A percentile compares a stretch with the other conserved stretches of the same genome.
These are phyloP conservation scores for Phlebopus sp. DNA, from an alignment of 1,284 basidiomycete species.

Conservation along the genomic window DNA sequence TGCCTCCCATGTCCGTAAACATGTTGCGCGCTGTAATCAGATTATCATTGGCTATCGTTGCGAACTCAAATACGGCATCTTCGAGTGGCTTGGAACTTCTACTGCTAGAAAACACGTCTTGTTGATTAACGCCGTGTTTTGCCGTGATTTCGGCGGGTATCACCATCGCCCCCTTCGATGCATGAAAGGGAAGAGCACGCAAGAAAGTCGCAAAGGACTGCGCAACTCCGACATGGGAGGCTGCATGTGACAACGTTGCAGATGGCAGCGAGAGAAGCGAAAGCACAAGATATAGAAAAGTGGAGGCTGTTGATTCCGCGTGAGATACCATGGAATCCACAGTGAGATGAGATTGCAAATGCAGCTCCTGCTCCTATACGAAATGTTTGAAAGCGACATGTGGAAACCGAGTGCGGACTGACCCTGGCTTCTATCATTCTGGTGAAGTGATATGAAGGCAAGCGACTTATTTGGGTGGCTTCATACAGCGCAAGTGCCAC, in stretches of 20 bases:
- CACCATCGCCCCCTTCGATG: slow-evolving; percentile 69
- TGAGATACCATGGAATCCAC: slow-evolving; percentile 68
- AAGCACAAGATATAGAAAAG: slow-evolving; percentile 77
- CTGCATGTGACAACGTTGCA: slow-evolving; percentile 72
- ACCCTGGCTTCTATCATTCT: slow-evolving; percentile 86
- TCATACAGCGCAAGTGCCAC: slow-evolving; percentile 75
- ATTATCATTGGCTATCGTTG: slow-evolving; percentile 89
- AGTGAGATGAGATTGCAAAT: slow-evolving; percentile 66
- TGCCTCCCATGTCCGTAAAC: slow-evolving; percentile 63
- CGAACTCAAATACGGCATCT: slow-evolving; percentile 86
- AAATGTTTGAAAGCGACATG: slow-evolving; percentile 12
- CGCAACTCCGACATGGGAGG: slow-evolving; percentile 74
- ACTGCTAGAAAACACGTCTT: slow-evolving; percentile 80
- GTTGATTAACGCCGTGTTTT: slow-evolving; percentile 78
- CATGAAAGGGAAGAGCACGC: slow-evolving; percentile 75
- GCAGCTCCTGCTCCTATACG: slow-evolving; percentile 72
- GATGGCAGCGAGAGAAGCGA: slow-evolving; percentile 65
- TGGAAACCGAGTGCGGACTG: slow-evolving; percentile 25
- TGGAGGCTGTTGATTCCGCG: slow-evolving; percentile 77
- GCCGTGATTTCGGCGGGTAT: slow-evolving; percentile 85
- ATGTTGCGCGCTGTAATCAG: slow-evolving; percentile 79
- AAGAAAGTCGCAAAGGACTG: slow-evolving; percentile 73
- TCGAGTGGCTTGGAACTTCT: slow-evolving; percentile 60
- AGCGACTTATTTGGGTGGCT: slow-evolving; percentile 46
- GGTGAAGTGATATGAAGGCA: slow-evolving; percentile 77